Base-by-base conservation (phyloP, 495 filamentous ascomycete genomes). In the Xylaria nigripes region DNA sequence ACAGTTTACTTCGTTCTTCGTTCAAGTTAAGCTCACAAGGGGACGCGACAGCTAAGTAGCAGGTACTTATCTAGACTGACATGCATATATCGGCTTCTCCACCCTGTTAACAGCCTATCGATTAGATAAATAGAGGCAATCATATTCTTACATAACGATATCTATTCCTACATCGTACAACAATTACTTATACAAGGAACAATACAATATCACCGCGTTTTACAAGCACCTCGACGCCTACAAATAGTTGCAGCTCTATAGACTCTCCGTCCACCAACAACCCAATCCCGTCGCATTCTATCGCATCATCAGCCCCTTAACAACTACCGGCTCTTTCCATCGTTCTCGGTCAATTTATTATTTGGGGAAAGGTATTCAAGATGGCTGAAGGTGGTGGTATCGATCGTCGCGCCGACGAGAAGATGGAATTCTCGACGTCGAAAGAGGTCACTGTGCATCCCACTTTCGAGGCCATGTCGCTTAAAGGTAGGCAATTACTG, bases 391-490 rank as follows among this genome's bases (percentile, higher is more conserved):
- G 86, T 57, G 68, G 70, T 38, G 75, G 75, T 30, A 96, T 97
- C 62, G 94, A 98, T 74, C 84, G 89, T 71, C 89, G 90, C 65
- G 83, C 85, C 30, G 93, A 97, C 73, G 90, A 95, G 82, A 85
- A 86, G 69, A 94, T 96, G 80, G 93, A 97, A 76, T 98, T 98
- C 76, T 82, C 81, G 55, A 98, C 93, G 70, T 96, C 90, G 56
- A 96, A 94, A 72, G 94, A 98, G 81, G 92, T 98, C 47, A 89
- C 82, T 10, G 90, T 96, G n/a, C 71, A 75, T 61, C 77, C 78
- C 52, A 81, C 78, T 27, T 81, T 80, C 64, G 78, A 76, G 72
- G 69, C 73, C 25, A 77, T 76, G 70, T 72, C 68, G 3, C 70
- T 98, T 68, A 98, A 98, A 70, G 81, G 76, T 73, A 63, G 43